These are phyloP conservation scores for Botrytis fragariae DNA, from an alignment of 2,329 filamentous ascomycete genomes.

Conservation along the genomic window DNA sequence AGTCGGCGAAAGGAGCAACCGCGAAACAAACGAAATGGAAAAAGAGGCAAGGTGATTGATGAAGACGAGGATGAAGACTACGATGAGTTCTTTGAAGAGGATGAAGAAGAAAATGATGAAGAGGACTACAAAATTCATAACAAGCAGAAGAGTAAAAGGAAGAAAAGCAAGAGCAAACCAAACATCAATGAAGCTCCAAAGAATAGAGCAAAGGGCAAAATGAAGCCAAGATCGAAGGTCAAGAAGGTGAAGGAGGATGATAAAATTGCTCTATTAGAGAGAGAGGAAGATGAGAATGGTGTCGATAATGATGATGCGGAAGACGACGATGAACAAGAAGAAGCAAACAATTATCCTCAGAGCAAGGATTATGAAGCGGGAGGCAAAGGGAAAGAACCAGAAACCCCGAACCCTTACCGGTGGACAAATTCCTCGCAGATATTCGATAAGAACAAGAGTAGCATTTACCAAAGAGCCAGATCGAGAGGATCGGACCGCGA, in stretches of 20 bases:
- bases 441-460: constrained; percentile 4
- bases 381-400: not conserved
- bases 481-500: not conserved
- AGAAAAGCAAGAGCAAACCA: not conserved
- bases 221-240: not conserved
- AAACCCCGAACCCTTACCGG: not conserved
- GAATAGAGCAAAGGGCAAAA: not conserved
- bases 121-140: not conserved
- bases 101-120: not conserved
- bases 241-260: constrained; percentile 8
- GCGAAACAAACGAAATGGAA: not conserved
- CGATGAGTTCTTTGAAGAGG: not conserved
- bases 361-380: not conserved
- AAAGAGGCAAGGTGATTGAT: not conserved
- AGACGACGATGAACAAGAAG: not conserved
- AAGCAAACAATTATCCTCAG: not conserved
- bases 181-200: not conserved
- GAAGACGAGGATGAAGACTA: not conserved
- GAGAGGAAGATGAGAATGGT: not conserved
- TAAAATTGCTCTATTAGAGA: constrained; percentile 2
- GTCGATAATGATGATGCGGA: not conserved
- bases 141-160: not conserved
- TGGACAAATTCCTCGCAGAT: not conserved
- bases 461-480: constrained; percentile 1
- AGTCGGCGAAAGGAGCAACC: not conserved